Percentiles rank a stretch among this genome's conserved stretches.
Conservation (phyloP, 2,329 filamentous ascomycete species). For the Trichophyton mentagrophytes region DNA sequence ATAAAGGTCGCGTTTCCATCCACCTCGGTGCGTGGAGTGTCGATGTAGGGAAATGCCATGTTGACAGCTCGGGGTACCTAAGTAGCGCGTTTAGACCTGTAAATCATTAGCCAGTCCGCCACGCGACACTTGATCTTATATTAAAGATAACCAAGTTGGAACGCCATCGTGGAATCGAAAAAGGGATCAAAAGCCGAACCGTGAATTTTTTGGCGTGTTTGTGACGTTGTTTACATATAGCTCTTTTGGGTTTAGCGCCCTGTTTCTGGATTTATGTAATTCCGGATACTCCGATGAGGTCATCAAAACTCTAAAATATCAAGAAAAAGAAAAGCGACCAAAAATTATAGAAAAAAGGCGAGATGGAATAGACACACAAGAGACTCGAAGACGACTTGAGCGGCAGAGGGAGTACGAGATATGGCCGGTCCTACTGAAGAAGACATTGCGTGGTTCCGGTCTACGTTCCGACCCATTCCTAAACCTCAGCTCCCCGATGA, state of each 20-base stretch:
- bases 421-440: slow-evolving; percentile 32
- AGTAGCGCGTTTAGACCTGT: not conserved
- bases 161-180: no score
- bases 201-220: slow-evolving; percentile 5
- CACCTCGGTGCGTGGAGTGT: slow-evolving; percentile 71
- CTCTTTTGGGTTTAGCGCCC: slow-evolving; percentile 22
- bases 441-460: slow-evolving; percentile 52
- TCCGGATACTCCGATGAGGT: slow-evolving; percentile 21
- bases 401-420: not conserved
- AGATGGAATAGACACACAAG: not conserved
- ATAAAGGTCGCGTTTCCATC: slow-evolving; percentile 74
- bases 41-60: slow-evolving; percentile 59
- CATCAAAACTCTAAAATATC: slow-evolving; percentile 13
- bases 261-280: slow-evolving; percentile 3
- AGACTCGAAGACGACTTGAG: not conserved
- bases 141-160: not conserved
- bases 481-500: slow-evolving; percentile 62
- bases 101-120: not conserved
- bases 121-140: not conserved
- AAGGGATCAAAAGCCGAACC: not conserved
- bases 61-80: slow-evolving; percentile 15
- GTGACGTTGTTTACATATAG: slow-evolving; percentile 31
- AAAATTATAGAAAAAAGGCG: slow-evolving; percentile 4
- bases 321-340: not conserved
- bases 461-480: slow-evolving; percentile 52